Percentiles rank a stretch among this genome's conserved stretches.
phyloP scores from a whole-genome alignment of 2,329 filamentous ascomycete species.

The Colletotrichum lupini region DNA sequence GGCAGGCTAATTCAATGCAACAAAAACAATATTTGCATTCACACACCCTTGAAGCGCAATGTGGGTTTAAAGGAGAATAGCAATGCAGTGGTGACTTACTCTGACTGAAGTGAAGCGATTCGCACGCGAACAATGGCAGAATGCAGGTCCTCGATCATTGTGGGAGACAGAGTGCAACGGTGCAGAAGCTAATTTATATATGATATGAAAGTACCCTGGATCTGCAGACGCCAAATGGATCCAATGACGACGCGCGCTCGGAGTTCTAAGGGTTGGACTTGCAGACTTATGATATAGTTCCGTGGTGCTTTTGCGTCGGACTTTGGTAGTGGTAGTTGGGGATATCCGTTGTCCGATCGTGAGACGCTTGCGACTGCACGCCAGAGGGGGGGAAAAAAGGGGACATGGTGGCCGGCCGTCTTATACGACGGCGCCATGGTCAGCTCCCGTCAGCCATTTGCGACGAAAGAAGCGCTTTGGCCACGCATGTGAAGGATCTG shows the following conservation, averaged over 20 bases:
- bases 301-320: constrained; percentile 30
- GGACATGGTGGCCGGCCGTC: constrained; percentile 17
- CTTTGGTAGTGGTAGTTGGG: constrained; percentile 40
- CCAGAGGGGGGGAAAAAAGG: neutral
- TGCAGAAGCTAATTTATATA: constrained; percentile 24
- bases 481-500: constrained; percentile 25
- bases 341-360: constrained; percentile 45
- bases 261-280: constrained; percentile 23
- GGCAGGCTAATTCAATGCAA: neutral
- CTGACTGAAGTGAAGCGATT: constrained; percentile 58
- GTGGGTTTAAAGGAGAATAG: neutral
- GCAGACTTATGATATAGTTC: constrained; percentile 30
- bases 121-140: constrained; percentile 56
- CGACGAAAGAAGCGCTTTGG: constrained; percentile 26
- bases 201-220: neutral
- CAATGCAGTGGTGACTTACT: constrained; percentile 50
- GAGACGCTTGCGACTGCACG: constrained; percentile 10
- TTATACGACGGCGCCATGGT: constrained; percentile 30
- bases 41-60: neutral
- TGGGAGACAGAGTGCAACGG: constrained; percentile 20
- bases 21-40: neutral
- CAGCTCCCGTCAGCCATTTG: constrained; percentile 18
- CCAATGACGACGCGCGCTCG: constrained; percentile 31
- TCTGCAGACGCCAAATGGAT: constrained; percentile 12
- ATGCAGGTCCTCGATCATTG: constrained; percentile 54